A percentile compares a stretch with the other conserved stretches of the same genome.
These are phyloP conservation scores for Ciborinia camelliae DNA, from an alignment of 2,329 filamentous ascomycete species.

Conservation along the genomic window DNA sequence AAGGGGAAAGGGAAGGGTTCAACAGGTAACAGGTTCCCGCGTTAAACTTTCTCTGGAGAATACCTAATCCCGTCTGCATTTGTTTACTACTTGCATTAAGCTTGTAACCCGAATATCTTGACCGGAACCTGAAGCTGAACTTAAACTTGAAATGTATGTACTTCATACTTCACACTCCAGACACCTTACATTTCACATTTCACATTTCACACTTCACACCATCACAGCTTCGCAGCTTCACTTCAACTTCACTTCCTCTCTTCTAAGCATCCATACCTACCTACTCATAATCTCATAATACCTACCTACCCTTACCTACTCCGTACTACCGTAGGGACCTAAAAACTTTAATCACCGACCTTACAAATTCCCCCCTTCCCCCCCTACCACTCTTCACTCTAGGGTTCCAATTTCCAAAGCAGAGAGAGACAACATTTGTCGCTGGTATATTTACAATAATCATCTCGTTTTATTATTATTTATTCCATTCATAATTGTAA, in stretches of 20 bases:
- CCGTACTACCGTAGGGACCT: too few species aligned
- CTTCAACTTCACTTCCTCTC: neutral
- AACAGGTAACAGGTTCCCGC: neutral
- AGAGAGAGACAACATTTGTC: too few species aligned
- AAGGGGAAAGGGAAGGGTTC: too few species aligned
- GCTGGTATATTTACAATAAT: too few species aligned
- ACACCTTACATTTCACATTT: too few species aligned
- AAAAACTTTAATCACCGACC: neutral
- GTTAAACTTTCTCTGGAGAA: neutral
- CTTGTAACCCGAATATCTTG: slow-evolving; percentile 1
- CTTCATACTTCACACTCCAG: too few species aligned
- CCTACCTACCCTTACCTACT: neutral
- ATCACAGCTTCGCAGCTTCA: neutral
- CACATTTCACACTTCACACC: neutral
- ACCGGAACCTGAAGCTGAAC: neutral
- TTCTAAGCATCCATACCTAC: neutral
- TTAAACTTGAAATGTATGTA: too few species aligned
- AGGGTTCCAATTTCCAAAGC: too few species aligned
- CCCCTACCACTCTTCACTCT: too few species aligned
- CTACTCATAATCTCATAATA: too few species aligned
- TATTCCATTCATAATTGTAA: neutral
- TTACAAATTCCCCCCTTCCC: neutral
- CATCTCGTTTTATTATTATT: too few species aligned
- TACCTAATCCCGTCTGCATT: neutral
- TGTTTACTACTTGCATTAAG: neutral